Conservation (phyloP, 1,284 basidiomycete species). For the Puccinia hordei region DNA sequence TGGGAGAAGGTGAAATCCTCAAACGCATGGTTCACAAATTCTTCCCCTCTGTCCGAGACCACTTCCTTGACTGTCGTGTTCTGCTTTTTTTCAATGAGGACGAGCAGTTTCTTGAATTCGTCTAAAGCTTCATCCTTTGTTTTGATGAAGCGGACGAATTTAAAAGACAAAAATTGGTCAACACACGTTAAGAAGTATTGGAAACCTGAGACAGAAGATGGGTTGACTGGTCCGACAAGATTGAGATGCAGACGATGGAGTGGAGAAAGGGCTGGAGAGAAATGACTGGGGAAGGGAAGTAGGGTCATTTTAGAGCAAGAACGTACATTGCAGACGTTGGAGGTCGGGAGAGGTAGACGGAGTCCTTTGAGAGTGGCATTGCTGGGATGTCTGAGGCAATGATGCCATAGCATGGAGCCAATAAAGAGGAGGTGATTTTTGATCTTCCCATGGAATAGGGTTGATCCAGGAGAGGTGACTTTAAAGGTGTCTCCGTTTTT, state of each 20-base stretch:
- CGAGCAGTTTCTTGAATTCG: not conserved
- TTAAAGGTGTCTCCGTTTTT: not conserved
- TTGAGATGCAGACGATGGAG: slow-evolving; percentile 4
- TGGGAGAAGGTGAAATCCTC: slow-evolving; percentile 53
- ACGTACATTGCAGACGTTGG: not conserved
- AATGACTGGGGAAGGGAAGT: not conserved
- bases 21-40: slow-evolving; percentile 57
- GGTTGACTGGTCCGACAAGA: slow-evolving; percentile 4
- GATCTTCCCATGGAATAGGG: too few species aligned
- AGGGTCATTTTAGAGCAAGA: slow-evolving; percentile 2
- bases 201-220: slow-evolving; percentile 6
- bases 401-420: too few species aligned
- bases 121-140: slow-evolving; percentile 1
- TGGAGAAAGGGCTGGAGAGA: not conserved
- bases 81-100: not conserved
- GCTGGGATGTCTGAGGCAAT: too few species aligned
- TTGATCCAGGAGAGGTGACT: too few species aligned
- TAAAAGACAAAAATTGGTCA: slow-evolving; percentile 18
- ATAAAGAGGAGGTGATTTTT: too few species aligned
- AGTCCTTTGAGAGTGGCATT: not conserved
- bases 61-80: not conserved
- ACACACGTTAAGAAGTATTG: not conserved
- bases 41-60: slow-evolving; percentile 58
- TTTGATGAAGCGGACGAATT: slow-evolving; percentile 13
- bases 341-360: not conserved